These are phyloP conservation scores for Penicillium sumatraense DNA, from an alignment of 2,329 filamentous ascomycete genomes.

Conservation along the genomic window DNA sequence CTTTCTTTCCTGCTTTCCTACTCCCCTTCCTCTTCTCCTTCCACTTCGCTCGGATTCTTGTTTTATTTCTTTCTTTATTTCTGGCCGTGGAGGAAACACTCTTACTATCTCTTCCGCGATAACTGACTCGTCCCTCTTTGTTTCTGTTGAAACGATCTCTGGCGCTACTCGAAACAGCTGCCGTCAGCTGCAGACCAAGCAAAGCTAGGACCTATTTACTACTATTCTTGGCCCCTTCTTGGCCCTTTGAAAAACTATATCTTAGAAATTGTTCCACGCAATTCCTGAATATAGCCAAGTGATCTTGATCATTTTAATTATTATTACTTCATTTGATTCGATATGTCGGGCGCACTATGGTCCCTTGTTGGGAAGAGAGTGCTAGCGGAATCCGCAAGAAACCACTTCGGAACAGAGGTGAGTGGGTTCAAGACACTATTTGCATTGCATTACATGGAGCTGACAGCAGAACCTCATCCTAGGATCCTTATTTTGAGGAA, in stretches of 20 bases:
- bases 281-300: neutral
- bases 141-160: slow-evolving; percentile 11
- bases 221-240: slow-evolving; percentile 17
- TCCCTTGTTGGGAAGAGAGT: slow-evolving; percentile 39
- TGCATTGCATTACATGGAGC: slow-evolving; percentile 5
- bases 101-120: neutral
- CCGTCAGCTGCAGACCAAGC: neutral
- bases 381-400: slow-evolving; percentile 44
- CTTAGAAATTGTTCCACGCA: neutral
- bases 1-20: no score
- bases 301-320: no score
- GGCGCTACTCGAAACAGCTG: slow-evolving; percentile 11
- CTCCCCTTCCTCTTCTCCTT: no score
- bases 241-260: slow-evolving; percentile 16
- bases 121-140: slow-evolving; percentile 7
- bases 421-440: slow-evolving; percentile 9
- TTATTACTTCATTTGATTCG: neutral
- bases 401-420: slow-evolving; percentile 49
- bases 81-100: neutral
- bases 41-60: slow-evolving; percentile 5
- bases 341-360: slow-evolving; percentile 34
- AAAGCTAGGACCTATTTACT: slow-evolving; percentile 3
- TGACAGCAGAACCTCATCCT: slow-evolving; percentile 10
- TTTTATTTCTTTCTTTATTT: neutral
- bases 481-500: slow-evolving; percentile 91